Base-by-base conservation (phyloP, 1,284 basidiomycete genomes). In the Papiliotrema flavescens region DNA sequence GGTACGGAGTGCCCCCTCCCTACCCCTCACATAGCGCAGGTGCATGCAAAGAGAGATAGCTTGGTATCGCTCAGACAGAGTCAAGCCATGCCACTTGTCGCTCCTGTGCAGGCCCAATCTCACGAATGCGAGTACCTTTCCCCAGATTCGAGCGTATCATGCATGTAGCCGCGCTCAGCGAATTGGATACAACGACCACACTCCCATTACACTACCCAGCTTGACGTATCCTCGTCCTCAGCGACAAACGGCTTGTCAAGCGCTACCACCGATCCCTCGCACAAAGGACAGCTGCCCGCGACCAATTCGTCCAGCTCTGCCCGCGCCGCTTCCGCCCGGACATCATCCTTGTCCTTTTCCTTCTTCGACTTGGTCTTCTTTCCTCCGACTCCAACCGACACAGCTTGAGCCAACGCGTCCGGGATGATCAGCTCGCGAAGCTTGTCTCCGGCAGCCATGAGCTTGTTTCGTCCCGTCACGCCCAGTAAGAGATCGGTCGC, bases 381-480 rank as follows among this genome's bases (percentile, higher is more conserved):
- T 51, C 59, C 67, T 84, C 36, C 84, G 51, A 89, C 84, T 24
- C 86, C 78, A 40, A 82, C 73, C 8, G 70, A 67, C 3, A 79
- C 76, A 2, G 74, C 76, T 51, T 73, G 69, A 23, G 88, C 90
- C 23, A 97, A 81, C 5, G 90, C 89, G 66, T 96, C 93, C 13
- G 94, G 93, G 4, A 95, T 79, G 66, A 98, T 94, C 49, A 97
- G 79, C 71, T 94, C 91, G 37, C 92, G 83, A 54, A 97, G 77
- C 57, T 85, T 83, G 75, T 96, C 93, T 17, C 91, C 90, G 0
- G 92, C 92, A 13, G 88, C 89, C 11, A 91, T 83, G 20, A 95
- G 79, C 66, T 89, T 90, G 56, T 89, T 85, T 2, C 90, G 89
- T 70, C 47, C 86, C 73, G 71, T 85, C 81, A 53, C 60, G 8